phyloP scores from a whole-genome alignment of 2,329 filamentous ascomycete species.

The Fusarium tricinctum region DNA sequence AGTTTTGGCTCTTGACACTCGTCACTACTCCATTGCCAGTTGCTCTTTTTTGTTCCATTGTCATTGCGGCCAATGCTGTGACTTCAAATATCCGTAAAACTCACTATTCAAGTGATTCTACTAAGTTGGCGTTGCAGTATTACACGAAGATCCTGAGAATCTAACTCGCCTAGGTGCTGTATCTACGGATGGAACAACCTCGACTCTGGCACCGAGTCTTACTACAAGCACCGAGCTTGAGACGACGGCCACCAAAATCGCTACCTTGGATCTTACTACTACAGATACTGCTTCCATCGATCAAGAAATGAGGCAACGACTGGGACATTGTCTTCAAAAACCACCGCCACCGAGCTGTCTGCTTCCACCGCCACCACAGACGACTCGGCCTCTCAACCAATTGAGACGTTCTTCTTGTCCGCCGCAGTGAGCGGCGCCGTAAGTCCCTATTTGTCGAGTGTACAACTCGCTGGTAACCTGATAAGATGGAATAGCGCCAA shows the following conservation, averaged over 20 bases:
- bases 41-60: not conserved
- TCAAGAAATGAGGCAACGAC: not conserved
- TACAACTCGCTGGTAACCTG: rapidly evolving
- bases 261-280: not conserved
- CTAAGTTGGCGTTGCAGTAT: not conserved
- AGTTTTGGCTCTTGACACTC: not conserved
- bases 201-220: not conserved
- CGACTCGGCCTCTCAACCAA: not conserved
- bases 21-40: not conserved
- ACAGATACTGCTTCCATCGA: not conserved
- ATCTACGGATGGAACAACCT: not conserved
- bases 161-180: not conserved
- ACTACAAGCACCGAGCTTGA: not conserved
- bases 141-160: not conserved
- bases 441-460: not conserved
- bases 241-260: not conserved
- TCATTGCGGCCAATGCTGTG: not conserved
- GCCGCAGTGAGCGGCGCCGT: not conserved
- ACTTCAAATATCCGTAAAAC: not conserved
- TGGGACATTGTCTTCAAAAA: too few relatives aligned
- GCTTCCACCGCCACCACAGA: not conserved
- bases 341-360: not conserved
- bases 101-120: not conserved
- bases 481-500: not conserved
- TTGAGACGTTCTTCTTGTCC: not conserved